Conservation (phyloP, 352 stramenopile genomes). For the Phytopythium montanum region DNA sequence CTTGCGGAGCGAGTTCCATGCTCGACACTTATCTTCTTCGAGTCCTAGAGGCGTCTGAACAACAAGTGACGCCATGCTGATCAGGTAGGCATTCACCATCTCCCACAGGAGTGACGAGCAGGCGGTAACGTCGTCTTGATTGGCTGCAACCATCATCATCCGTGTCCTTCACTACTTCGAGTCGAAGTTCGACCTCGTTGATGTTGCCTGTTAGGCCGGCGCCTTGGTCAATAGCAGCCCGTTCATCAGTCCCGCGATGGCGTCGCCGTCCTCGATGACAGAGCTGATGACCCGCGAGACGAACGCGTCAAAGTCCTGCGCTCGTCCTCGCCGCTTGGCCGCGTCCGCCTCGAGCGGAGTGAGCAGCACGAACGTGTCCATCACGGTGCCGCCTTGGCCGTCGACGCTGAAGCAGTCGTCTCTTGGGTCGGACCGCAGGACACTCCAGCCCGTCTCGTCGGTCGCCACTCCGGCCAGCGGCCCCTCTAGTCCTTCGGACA, state of each 20-base stretch:
- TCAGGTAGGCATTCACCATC: too few relatives aligned
- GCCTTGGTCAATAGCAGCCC: background rate
- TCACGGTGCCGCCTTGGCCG: slow-evolving; percentile 11
- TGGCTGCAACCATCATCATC: too few relatives aligned
- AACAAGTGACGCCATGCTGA: too few relatives aligned
- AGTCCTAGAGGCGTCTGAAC: background rate
- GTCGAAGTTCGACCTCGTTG: too few relatives aligned
- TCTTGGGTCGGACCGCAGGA: slow-evolving; percentile 10
- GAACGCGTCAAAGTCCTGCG: background rate
- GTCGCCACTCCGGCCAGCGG: slow-evolving; percentile 22
- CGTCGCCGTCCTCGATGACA: slow-evolving; percentile 4
- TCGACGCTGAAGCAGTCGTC: background rate
- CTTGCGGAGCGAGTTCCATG: background rate
- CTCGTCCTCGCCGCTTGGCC: too few relatives aligned
- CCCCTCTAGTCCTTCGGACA: slow-evolving; percentile 35
- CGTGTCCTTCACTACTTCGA: background rate
- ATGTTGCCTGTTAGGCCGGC: too few relatives aligned
- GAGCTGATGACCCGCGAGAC: slow-evolving; percentile 1
- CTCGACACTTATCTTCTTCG: background rate
- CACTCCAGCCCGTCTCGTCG: slow-evolving; percentile 27
- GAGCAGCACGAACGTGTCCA: slow-evolving; percentile 21
- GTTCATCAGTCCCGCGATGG: slow-evolving; percentile 4
- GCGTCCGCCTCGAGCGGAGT: background rate
- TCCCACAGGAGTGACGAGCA: too few relatives aligned
- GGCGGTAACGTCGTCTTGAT: too few relatives aligned